phyloP scores from a whole-genome alignment of 352 stramenopile species.

The Aphanomyces cochlioides region DNA sequence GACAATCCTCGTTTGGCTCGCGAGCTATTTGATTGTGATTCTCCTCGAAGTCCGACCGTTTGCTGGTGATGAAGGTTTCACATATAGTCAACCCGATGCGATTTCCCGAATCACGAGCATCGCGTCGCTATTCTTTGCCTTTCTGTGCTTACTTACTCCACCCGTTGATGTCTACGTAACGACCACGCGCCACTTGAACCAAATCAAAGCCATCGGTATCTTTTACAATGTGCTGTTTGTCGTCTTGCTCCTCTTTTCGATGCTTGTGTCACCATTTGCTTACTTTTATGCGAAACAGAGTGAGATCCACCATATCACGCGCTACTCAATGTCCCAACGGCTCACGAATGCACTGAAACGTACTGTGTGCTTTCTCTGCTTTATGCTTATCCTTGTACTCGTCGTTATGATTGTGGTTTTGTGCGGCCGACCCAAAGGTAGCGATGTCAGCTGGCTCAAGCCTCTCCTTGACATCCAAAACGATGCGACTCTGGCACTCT shows the following conservation, averaged over 20 bases:
- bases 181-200: constrained; percentile 57
- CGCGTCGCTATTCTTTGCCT: constrained; percentile 57
- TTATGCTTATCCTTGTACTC: constrained; percentile 56
- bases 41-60: constrained; percentile 13
- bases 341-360: constrained; percentile 63
- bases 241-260: constrained; percentile 56
- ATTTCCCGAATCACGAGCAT: constrained; percentile 50
- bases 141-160: constrained; percentile 74
- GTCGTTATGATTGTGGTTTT: constrained; percentile 68
- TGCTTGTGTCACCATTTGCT: constrained; percentile 64
- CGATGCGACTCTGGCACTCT: constrained; percentile 66
- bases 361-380: constrained; percentile 70
- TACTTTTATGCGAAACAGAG: constrained; percentile 83
- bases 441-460: constrained; percentile 78
- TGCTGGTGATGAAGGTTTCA: constrained; percentile 8
- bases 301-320: constrained; percentile 77
- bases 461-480: constrained; percentile 72
- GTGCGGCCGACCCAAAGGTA: constrained; percentile 68
- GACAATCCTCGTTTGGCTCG: constrained; percentile 10
- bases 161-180: constrained; percentile 77
- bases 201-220: constrained; percentile 44
- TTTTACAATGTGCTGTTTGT: constrained; percentile 77
- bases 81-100: constrained; percentile 18
- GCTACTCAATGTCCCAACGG: constrained; percentile 54
- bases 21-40: constrained; percentile 25